phyloP scores from a whole-genome alignment of 2,329 filamentous ascomycete species.

The Arthroderma sp. region DNA sequence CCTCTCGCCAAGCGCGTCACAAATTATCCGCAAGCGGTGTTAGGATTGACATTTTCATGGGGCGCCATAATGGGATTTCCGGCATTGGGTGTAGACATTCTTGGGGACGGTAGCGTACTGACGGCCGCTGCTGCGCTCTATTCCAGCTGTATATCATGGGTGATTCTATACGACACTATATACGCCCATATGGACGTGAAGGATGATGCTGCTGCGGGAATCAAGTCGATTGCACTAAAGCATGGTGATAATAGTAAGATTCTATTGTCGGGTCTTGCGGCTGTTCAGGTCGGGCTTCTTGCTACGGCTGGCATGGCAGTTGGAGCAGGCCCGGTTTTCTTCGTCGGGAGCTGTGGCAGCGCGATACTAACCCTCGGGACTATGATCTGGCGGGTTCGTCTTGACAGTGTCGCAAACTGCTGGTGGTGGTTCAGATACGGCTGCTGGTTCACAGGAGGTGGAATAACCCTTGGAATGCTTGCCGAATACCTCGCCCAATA shows the following conservation, averaged over 20 bases:
- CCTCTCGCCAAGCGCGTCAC: constrained; percentile 41
- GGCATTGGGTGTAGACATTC: constrained; percentile 32
- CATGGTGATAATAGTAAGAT: constrained; percentile 35
- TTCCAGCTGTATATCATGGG: constrained; percentile 36
- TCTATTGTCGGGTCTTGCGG: constrained; percentile 29
- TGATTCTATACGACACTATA: constrained; percentile 38
- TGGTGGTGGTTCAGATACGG: constrained; percentile 55
- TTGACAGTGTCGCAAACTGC: constrained; percentile 45
- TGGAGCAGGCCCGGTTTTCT: constrained; percentile 47
- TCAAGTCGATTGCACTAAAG: constrained; percentile 38
- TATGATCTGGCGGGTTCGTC: constrained; percentile 46
- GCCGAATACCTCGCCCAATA: constrained; percentile 35
- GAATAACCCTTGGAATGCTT: constrained; percentile 41
- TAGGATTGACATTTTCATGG: constrained; percentile 40
- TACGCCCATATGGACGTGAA: constrained; percentile 41
- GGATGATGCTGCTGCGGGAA: constrained; percentile 37
- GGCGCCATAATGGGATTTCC: constrained; percentile 37
- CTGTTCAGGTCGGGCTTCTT: constrained; percentile 30
- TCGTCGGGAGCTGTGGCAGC: constrained; percentile 44
- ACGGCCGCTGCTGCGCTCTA: constrained; percentile 31
- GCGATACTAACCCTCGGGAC: constrained; percentile 40
- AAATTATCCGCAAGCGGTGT: constrained; percentile 39
- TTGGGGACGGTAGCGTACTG: constrained; percentile 25
- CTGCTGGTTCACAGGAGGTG: constrained; percentile 48
- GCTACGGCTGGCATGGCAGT: constrained; percentile 32